These are phyloP conservation scores for Saccharomyces kudriavzevii DNA, from an alignment of 805 yeast species.

Conservation along the genomic window DNA sequence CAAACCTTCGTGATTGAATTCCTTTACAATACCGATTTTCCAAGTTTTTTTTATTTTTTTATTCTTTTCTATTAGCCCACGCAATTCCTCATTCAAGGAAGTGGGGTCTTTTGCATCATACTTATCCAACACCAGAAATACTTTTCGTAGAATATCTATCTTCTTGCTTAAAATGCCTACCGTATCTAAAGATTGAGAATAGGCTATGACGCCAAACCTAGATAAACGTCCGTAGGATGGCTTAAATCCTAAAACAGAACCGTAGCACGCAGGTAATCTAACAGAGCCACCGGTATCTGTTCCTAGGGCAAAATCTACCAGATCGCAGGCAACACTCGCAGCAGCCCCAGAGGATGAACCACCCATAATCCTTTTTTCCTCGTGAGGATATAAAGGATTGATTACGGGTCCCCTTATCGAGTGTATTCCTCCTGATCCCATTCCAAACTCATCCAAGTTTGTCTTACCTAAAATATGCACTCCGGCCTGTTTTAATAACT, in stretches of 20 bases:
- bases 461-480: constrained; percentile 64
- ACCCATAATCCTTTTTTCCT: constrained; percentile 48
- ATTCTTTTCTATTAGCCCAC: constrained; percentile 22
- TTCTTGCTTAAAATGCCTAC: constrained; percentile 71
- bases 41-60: constrained; percentile 19
- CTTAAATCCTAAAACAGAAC: constrained; percentile 79
- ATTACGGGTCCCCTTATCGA: constrained; percentile 49
- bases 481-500: constrained; percentile 45
- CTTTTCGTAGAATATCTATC: constrained; percentile 37
- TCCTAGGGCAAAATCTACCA: constrained; percentile 68
- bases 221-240: constrained; percentile 91
- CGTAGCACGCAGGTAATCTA: constrained; percentile 82
- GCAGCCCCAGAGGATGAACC: constrained; percentile 98
- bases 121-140: constrained; percentile 48
- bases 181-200: constrained; percentile 91
- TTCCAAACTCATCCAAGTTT: constrained; percentile 94
- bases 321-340: constrained; percentile 71
- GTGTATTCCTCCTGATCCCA: constrained; percentile 73
- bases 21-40: constrained; percentile 66
- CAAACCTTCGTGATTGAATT: constrained; percentile 52
- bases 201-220: constrained; percentile 84
- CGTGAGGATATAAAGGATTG: constrained; percentile 42
- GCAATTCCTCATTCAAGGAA: constrained; percentile 33
- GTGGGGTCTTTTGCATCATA: constrained; percentile 80
- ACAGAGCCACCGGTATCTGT: constrained; percentile 98